Evolutionary conservation across 148 eudicot genomes (phyloP).

Genomic region (Vaccinium corymbosum): DNA sequence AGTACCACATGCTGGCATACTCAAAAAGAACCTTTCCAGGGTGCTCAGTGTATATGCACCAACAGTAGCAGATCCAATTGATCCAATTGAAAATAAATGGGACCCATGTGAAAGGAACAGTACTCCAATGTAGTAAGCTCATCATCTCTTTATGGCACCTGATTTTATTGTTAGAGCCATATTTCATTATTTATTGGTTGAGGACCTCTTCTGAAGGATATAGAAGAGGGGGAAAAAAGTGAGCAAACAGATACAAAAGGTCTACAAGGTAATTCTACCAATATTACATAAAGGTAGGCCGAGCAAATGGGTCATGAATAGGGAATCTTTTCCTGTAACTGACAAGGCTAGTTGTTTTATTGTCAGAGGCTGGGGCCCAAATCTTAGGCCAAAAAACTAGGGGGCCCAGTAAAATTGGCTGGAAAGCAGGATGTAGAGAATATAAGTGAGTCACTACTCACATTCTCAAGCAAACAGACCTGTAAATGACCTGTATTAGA

Average conservation of each 20-base stretch:
- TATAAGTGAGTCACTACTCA: neutral
- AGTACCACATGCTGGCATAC: neutral
- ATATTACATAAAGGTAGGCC: neutral
- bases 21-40: slow-evolving; percentile 9
- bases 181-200: neutral
- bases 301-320: neutral
- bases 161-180: neutral
- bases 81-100: neutral
- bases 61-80: neutral
- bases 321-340: neutral
- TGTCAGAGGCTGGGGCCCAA: slow-evolving; percentile 2
- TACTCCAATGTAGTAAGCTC: neutral
- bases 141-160: neutral
- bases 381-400: neutral
- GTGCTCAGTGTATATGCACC: neutral
- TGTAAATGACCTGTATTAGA: neutral
- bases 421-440: slow-evolving; percentile 16
- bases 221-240: neutral
- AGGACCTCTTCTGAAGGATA: neutral
- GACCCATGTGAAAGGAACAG: neutral
- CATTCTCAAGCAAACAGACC: neutral
- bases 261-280: neutral
- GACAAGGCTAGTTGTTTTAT: neutral
- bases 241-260: neutral
- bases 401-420: slow-evolving; percentile 6